phyloP scores from a whole-genome alignment of 495 filamentous ascomycete genomes.

The Podospora tetraspora region DNA sequence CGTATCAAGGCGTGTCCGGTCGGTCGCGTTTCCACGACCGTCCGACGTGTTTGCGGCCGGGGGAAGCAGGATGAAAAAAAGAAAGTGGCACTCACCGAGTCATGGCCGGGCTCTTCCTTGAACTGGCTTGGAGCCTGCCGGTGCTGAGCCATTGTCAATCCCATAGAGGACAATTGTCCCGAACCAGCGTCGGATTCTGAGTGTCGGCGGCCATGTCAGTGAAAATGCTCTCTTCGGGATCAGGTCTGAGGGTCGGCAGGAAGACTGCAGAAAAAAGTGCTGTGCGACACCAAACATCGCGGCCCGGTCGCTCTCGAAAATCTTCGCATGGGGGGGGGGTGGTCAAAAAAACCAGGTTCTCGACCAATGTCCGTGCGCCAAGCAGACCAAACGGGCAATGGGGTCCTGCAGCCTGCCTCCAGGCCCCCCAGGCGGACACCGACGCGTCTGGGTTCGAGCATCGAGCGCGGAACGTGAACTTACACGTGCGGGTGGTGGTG shows the following conservation, averaged over 20 bases:
- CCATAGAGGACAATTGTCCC: conserved; percentile 26
- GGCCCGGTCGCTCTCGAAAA: conserved; percentile 21
- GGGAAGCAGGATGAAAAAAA: conserved; percentile 6
- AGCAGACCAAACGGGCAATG: conserved; percentile 9
- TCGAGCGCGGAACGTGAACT: conserved; percentile 6
- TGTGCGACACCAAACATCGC: conserved; percentile 21
- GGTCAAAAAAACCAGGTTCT: conserved; percentile 26
- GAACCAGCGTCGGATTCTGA: background rate
- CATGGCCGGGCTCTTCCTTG: conserved; percentile 34
- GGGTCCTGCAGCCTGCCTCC: conserved; percentile 3
- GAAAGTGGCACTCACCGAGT: conserved; percentile 33
- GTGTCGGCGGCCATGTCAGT: conserved; percentile 10
- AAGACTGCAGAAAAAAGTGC: conserved; percentile 8
- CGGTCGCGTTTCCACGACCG: background rate
- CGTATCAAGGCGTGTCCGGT: background rate
- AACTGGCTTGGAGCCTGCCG: conserved; percentile 37
- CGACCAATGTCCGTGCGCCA: conserved; percentile 21
- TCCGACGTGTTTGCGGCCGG: conserved; percentile 3
- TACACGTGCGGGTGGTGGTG: conserved; percentile 5
- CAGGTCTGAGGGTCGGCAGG: conserved; percentile 4
- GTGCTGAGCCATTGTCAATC: conserved; percentile 38
- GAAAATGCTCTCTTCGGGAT: background rate
- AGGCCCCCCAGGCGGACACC: background rate
- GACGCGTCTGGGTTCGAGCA: conserved; percentile 13
- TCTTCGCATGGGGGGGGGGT: conserved; percentile 14